Evolutionary conservation across 2,329 filamentous ascomycete genomes (phyloP).

Genomic region (Xylariaceae sp.): DNA sequence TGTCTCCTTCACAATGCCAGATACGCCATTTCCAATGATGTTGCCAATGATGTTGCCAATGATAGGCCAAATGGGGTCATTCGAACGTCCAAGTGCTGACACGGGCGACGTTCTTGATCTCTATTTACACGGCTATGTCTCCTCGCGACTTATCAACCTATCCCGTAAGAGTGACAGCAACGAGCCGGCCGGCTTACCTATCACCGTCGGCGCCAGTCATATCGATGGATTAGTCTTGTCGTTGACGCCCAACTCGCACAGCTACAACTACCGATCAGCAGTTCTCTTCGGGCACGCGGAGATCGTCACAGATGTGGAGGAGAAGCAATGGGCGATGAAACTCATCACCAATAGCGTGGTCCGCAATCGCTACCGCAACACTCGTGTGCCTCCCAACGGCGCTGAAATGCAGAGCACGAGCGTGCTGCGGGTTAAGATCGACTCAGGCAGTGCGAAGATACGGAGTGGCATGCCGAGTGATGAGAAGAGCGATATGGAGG

Average conservation of each 20-base stretch:
- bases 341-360: conserved; percentile 75
- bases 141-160: conserved; percentile 71
- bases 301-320: conserved; percentile 62
- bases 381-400: conserved; percentile 66
- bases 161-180: conserved; percentile 36
- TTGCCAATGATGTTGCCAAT: conserved; percentile 79
- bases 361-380: conserved; percentile 59
- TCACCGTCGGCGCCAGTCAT: conserved; percentile 70
- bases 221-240: conserved; percentile 78
- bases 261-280: conserved; percentile 83
- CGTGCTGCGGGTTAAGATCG: conserved; percentile 67
- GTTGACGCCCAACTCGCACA: conserved; percentile 76
- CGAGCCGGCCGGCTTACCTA: conserved; percentile 57
- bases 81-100: conserved; percentile 57
- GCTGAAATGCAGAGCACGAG: conserved; percentile 74
- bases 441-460: conserved; percentile 73
- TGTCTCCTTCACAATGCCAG: conserved; percentile 68
- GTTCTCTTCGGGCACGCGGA: conserved; percentile 72
- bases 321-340: conserved; percentile 76
- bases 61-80: conserved; percentile 81
- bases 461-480: conserved; percentile 62
- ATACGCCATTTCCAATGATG: conserved; percentile 65
- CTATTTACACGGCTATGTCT: conserved; percentile 85
- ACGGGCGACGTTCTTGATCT: conserved; percentile 66
- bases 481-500: conserved; percentile 46